Base-by-base conservation (phyloP, 2,329 filamentous ascomycete species). In the Colletotrichum aenigma region DNA sequence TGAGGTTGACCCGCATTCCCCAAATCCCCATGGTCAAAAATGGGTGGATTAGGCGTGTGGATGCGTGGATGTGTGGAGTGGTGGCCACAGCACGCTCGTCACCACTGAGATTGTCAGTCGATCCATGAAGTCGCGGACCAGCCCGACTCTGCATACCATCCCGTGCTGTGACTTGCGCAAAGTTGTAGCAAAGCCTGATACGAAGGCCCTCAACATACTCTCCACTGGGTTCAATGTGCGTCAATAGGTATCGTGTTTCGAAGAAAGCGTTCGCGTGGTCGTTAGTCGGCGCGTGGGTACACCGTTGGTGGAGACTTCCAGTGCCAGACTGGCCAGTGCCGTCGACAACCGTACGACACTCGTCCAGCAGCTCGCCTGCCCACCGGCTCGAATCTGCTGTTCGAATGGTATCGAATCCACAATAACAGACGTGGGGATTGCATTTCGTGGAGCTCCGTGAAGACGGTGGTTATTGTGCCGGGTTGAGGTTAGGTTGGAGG, bases 1-100 rank as follows among this genome's bases (percentile, higher is more conserved):
- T 60, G 16, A 61, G 13, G 30, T 36, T 67, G 72, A 30, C 18
- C 70, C 73, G 73, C 58, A 68, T 32, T 38, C 28, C 60, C 68
- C 58, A 52, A 52, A 66, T 64, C 70, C 58, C 64, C 56, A 68
- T 64, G 62, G 9, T 64, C 34, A 66, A 43, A 66, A 28, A 43
- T 8, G 58, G 58, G 71, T 36, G 48, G 67, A 34, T 24, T 65
- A 43, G 16, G 16, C n/a, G 43, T 69, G 73, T 73, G 73, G 73
- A 75, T 73, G 36, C 73, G 73, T 73, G 70, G 73, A 64, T 68
- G 34, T 36, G 64, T 58, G 70, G 73, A 75, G 73, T 71, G 38
- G 66, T 30, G n/a, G 61, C 62, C 38, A 67, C 32, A 24, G 38
- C 28, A 55, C 21, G 60, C 67, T 65, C 62, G 62, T 32, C 28